These are phyloP conservation scores for Suillus subluteus DNA, from an alignment of 768 basidiomycete species.

Conservation along the genomic window DNA sequence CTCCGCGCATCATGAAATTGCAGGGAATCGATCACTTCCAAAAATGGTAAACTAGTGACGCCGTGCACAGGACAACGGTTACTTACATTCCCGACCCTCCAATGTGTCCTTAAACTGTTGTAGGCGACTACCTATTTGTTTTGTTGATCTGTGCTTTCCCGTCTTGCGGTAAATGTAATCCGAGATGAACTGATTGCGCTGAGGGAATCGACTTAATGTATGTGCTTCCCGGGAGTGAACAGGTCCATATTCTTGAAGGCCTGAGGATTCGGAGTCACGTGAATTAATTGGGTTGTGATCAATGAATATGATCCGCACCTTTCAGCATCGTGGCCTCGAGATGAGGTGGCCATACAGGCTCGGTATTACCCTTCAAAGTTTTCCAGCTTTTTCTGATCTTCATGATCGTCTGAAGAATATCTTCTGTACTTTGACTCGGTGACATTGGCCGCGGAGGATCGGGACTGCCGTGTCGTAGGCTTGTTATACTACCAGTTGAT, in stretches of 20 bases:
- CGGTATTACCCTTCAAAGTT: constrained; percentile 63
- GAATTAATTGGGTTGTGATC: constrained; percentile 16
- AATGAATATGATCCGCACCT: constrained; percentile 45
- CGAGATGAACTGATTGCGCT: constrained; percentile 80
- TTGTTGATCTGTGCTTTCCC: constrained; percentile 70
- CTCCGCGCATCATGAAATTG: constrained; percentile 33
- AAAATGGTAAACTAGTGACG: constrained; percentile 23
- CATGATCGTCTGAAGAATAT: constrained; percentile 69
- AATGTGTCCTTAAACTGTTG: constrained; percentile 79
- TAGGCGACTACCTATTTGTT: constrained; percentile 80
- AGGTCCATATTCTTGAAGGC: constrained; percentile 70
- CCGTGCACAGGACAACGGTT: background rate
- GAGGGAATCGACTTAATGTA: constrained; percentile 73
- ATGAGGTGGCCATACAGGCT: constrained; percentile 80
- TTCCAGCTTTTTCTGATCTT: constrained; percentile 76
- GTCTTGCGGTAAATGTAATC: constrained; percentile 74
- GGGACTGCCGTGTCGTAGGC: background rate
- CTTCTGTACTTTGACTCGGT: constrained; percentile 35
- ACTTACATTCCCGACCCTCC: constrained; percentile 71
- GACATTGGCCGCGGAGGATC: constrained; percentile 17
- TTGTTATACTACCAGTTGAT: background rate
- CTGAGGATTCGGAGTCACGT: constrained; percentile 38
- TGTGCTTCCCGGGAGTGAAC: constrained; percentile 73
- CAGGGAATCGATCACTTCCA: constrained; percentile 38
- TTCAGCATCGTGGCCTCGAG: constrained; percentile 78